A percentile compares a stretch with the other conserved stretches of the same genome.
These are phyloP conservation scores for Scopulariopsis brevicaulis DNA, from an alignment of 2,329 filamentous ascomycete genomes.

Conservation along the genomic window DNA sequence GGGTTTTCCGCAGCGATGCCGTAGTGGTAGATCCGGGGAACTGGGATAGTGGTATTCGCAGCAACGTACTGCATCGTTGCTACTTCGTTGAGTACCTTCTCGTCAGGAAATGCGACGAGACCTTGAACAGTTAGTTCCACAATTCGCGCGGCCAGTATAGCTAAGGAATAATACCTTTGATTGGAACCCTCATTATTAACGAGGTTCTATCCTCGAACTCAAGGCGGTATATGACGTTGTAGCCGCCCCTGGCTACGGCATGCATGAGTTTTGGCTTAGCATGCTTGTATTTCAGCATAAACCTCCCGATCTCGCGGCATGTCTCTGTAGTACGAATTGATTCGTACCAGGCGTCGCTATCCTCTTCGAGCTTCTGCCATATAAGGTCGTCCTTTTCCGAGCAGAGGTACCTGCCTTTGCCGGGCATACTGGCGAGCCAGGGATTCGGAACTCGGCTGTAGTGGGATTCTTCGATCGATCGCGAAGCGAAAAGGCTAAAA, in stretches of 20 bases:
- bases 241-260: conserved; percentile 14
- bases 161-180: conserved; percentile 10
- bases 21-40: conserved; percentile 19
- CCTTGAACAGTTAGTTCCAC: conserved; percentile 6
- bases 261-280: conserved; percentile 13
- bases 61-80: conserved; percentile 20
- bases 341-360: conserved; percentile 12
- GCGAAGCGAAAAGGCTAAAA: neutral
- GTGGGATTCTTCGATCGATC: neutral
- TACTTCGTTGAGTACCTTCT: conserved; percentile 22
- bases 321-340: conserved; percentile 10
- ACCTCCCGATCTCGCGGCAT: conserved; percentile 10
- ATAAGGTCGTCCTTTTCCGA: conserved; percentile 15
- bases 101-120: conserved; percentile 17
- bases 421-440: conserved; percentile 9
- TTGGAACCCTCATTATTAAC: conserved; percentile 15
- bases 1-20: conserved; percentile 19
- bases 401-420: conserved; percentile 11
- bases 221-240: conserved; percentile 17
- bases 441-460: neutral
- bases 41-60: conserved; percentile 19
- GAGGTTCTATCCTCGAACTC: conserved; percentile 20
- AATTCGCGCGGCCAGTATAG: neutral
- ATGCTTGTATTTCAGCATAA: conserved; percentile 14
- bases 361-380: conserved; percentile 15